Base-by-base conservation (phyloP, 78 protist species). In the Blattamonas nauphoetae region DNA sequence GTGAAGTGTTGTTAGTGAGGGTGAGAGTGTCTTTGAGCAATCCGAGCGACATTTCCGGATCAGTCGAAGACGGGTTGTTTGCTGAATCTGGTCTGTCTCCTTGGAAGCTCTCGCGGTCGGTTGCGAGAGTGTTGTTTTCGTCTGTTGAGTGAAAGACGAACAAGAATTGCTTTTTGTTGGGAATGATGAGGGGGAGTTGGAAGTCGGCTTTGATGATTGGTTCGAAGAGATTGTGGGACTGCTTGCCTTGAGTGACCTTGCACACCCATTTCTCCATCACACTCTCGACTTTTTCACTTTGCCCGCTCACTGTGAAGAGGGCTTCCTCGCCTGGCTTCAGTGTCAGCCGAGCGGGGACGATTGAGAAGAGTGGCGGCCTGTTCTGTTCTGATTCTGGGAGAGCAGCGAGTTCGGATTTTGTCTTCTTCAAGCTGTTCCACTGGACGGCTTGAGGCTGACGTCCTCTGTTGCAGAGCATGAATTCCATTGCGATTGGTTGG, bases 1-100 rank as follows among this genome's bases (percentile, higher is more conserved):
- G 85, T 71, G 86, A 41, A 42, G 88, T 46, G 21, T 55, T 43
- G 91, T 92, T 91, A 11, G 1, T 44, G 34, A 91, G 43, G 32
- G 46, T 46, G 64, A 88, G 84, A 55, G 21, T 21, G 38, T 55
- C 71, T n/a, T n/a, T n/a, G n/a, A n/a, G n/a, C n/a, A n/a, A n/a
- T n/a, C n/a, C n/a, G n/a, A n/a, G n/a, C n/a, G n/a, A n/a, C n/a
- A n/a, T n/a, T n/a, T n/a, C n/a, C n/a, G n/a, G n/a, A n/a, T n/a
- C n/a, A n/a, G n/a, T n/a, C n/a, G n/a, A n/a, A n/a, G n/a, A n/a
- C n/a, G n/a, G n/a, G n/a, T n/a, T n/a, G n/a, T n/a, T n/a, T n/a
- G n/a, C n/a, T n/a, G n/a, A n/a, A n/a, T n/a, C n/a, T n/a, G n/a
- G n/a, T n/a, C n/a, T n/a, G n/a, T n/a, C n/a, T n/a, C n/a, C n/a